Percentiles rank a stretch among this genome's conserved stretches.
Evolutionary conservation across 1,284 basidiomycete species (phyloP).

Genomic region (Coniferiporia weirii): DNA sequence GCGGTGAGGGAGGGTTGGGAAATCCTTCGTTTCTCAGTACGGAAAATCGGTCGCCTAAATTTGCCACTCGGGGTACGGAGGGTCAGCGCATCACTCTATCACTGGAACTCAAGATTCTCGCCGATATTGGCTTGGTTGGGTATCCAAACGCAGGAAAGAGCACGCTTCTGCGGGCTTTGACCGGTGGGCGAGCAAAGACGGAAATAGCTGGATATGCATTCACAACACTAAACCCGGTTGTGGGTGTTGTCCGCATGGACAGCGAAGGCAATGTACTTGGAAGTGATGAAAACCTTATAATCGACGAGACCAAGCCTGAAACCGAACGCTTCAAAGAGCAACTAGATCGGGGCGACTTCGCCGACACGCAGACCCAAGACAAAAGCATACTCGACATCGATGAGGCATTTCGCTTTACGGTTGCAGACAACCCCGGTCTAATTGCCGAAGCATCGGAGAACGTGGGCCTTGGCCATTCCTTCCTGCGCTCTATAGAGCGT

Average conservation of each 20-base stretch:
- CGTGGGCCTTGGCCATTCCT: constrained; percentile 90
- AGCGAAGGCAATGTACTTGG: constrained; percentile 77
- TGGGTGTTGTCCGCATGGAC: constrained; percentile 87
- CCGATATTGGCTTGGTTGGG: constrained; percentile 93
- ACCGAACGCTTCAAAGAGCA: constrained; percentile 41
- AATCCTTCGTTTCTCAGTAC: constrained; percentile 82
- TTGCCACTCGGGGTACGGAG: constrained; percentile 73
- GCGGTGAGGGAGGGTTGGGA: constrained; percentile 83
- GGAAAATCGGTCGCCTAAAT: constrained; percentile 71
- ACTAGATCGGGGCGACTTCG: constrained; percentile 48
- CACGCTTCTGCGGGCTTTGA: constrained; percentile 86
- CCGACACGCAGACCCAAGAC: constrained; percentile 46
- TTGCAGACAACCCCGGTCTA: constrained; percentile 97
- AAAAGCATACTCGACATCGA: constrained; percentile 29
- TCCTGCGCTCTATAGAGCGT: constrained; percentile 90
- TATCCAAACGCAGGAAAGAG: constrained; percentile 93
- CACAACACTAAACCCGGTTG: constrained; percentile 91
- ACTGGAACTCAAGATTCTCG: constrained; percentile 92
- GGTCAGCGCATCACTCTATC: constrained; percentile 82
- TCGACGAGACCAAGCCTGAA: constrained; percentile 72
- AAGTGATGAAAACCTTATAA: constrained; percentile 44
- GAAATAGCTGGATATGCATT: constrained; percentile 92
- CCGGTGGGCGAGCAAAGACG: constrained; percentile 77
- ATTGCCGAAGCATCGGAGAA: constrained; percentile 82
- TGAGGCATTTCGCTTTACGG: constrained; percentile 83